Evolutionary conservation across 331 rosid species (phyloP), one percentile per base, ranked within the genome.

Genomic region (Acacia concinna): DNA sequence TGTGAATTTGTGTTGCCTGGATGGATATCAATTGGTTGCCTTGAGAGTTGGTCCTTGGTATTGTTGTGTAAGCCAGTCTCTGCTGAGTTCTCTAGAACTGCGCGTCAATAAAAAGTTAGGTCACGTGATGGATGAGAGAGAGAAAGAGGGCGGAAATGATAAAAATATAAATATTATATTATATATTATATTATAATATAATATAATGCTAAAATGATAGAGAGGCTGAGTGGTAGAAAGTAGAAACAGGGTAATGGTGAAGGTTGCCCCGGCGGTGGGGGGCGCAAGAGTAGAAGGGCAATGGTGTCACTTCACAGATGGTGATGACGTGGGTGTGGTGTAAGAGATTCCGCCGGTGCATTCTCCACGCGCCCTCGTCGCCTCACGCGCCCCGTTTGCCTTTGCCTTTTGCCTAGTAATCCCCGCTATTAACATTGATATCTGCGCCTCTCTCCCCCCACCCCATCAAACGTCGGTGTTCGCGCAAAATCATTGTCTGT

Each of bases 81-180:
- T 57, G 49, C 34, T 73, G 35, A 4, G 75, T 74, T 67, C 72
- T 82, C 78, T 78, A 72, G 84, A 83, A 90, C 84, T 80, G 78
- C 83, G 88, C 84, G 89, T 68, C 14, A 76, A 71, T 3, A 6
- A 12, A 12, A 59, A 56, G 20, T 69, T 76, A 38, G 35, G 83
- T 83, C 97, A 90, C 96, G 93, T 88, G 96, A 87, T 68, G 23
- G 81, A 67, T 81, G 74, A 74, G 62, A 68, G 82, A 81, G 78
- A 77, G 77, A 21, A 3, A 9, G 25, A 17, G 5, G 0, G 7
- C 4, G 12, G 28, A 49, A 8, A n/a, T 2, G 9, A 40, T 12
- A 54, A 54, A 31, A 71, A 70, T 75, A 85, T 44, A 65, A 2
- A 21, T 18, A 12, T 62, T 23, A 57, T 57, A 12, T 7, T 27